A percentile compares a stretch with the other conserved stretches of the same genome.
These are phyloP conservation scores for Russula sp. DNA, from an alignment of 768 basidiomycete genomes.

Conservation along the genomic window DNA sequence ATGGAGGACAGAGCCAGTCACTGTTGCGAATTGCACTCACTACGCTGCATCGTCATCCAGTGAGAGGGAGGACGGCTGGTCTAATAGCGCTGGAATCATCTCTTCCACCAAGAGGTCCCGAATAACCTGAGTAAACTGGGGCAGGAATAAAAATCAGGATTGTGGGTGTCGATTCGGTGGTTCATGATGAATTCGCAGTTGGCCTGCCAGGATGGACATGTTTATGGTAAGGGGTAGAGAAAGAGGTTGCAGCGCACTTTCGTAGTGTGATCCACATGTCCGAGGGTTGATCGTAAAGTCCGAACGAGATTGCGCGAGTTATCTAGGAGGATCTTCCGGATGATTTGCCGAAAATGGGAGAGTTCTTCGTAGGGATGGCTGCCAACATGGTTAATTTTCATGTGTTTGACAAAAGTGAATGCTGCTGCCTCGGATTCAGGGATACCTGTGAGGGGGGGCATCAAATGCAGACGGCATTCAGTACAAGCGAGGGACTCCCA, in stretches of 20 bases:
- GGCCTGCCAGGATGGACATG: too few relatives aligned
- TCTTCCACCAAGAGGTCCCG: slow-evolving; percentile 27
- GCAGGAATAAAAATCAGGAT: slow-evolving; percentile 28
- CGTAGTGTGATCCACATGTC: not conserved
- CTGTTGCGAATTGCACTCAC: too few relatives aligned
- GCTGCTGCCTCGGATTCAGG: not conserved
- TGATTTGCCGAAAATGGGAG: not conserved
- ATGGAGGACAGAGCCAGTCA: not conserved
- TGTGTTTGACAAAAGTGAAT: not conserved
- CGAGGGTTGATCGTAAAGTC: too few relatives aligned
- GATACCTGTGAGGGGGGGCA: slow-evolving; percentile 2
- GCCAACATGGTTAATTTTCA: too few relatives aligned
- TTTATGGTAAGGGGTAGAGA: not conserved
- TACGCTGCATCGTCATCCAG: slow-evolving; percentile 1
- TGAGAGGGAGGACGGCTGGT: not conserved
- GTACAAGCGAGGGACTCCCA: not conserved
- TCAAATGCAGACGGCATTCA: not conserved
- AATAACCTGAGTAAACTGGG: not conserved
- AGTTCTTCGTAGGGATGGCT: not conserved
- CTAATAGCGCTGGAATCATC: slow-evolving; percentile 28
- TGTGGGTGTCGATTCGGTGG: too few relatives aligned
- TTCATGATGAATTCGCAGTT: too few relatives aligned
- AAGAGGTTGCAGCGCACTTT: not conserved
- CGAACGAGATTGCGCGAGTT: not conserved
- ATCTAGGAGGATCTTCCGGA: slow-evolving; percentile 6